phyloP scores from a whole-genome alignment of 2,329 filamentous ascomycete species.

The Aotearoamyces nothofagi region DNA sequence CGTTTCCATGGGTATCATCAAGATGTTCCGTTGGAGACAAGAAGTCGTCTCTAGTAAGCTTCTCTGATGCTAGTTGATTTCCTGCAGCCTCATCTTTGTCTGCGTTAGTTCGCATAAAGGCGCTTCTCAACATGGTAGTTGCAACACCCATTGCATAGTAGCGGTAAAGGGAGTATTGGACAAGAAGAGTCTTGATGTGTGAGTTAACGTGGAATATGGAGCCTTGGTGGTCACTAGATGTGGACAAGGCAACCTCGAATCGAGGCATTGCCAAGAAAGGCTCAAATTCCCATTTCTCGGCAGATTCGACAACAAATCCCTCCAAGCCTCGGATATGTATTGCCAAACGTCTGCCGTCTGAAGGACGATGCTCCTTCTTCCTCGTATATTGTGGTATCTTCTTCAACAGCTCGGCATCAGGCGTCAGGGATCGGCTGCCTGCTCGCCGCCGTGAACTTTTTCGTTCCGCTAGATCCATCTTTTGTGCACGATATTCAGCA shows the following conservation, averaged over 20 bases:
- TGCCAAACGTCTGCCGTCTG: slow-evolving; percentile 69
- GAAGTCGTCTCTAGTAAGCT: slow-evolving; percentile 6
- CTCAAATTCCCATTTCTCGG: slow-evolving; percentile 71
- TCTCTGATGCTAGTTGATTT: slow-evolving; percentile 2
- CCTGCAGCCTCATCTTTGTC: slow-evolving; percentile 25
- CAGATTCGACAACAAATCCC: slow-evolving; percentile 77
- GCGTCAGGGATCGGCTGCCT: slow-evolving; percentile 52
- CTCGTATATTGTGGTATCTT: slow-evolving; percentile 32
- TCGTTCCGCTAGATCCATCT: slow-evolving; percentile 46
- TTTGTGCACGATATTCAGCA: slow-evolving; percentile 76
- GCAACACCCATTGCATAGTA: slow-evolving; percentile 85
- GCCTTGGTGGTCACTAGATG: slow-evolving; percentile 72
- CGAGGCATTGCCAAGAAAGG: slow-evolving; percentile 76
- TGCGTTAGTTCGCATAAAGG: slow-evolving; percentile 40
- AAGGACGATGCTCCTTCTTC: slow-evolving; percentile 33
- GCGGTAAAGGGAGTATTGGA: slow-evolving; percentile 86
- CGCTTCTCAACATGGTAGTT: slow-evolving; percentile 54
- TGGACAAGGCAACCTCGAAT: slow-evolving; percentile 76
- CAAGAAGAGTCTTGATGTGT: slow-evolving; percentile 58
- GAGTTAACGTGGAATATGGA: slow-evolving; percentile 80
- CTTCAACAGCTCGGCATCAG: slow-evolving; percentile 48
- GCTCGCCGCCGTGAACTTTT: slow-evolving; percentile 52
- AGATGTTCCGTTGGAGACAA: slow-evolving; percentile 14
- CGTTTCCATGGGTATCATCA: too few species aligned
- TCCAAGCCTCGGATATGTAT: slow-evolving; percentile 75